Evolutionary conservation across 495 filamentous ascomycete genomes (phyloP).

Genomic region (Neurospora intermedia): DNA sequence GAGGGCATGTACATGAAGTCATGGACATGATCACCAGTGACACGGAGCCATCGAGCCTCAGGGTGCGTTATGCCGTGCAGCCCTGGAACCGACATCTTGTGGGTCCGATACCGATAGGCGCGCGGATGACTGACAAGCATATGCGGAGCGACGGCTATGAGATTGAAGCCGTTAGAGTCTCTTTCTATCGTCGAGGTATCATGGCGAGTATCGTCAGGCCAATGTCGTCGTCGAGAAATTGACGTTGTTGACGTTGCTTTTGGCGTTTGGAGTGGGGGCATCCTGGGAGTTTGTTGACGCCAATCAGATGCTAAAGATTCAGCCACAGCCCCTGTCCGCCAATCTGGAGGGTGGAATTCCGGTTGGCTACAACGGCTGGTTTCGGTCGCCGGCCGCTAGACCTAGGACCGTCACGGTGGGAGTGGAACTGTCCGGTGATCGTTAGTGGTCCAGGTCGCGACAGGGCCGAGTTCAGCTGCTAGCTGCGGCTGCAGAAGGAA

Average conservation of each 20-base stretch:
- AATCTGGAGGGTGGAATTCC: background rate
- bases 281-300: background rate
- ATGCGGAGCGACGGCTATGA: too few relatives aligned
- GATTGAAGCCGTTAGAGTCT: too few relatives aligned
- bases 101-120: background rate
- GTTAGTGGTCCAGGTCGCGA: background rate
- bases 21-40: background rate
- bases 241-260: background rate
- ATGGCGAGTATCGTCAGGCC: background rate
- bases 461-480: too few relatives aligned
- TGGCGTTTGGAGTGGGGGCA: background rate
- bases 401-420: background rate
- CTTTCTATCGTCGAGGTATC: too few relatives aligned
- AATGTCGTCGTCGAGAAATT: background rate
- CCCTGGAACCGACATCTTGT: background rate
- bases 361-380: background rate
- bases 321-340: background rate
- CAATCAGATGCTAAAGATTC: background rate
- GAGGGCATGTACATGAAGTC: background rate
- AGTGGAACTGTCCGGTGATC: background rate
- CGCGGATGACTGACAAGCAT: background rate
- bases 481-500: too few relatives aligned
- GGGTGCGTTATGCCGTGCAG: background rate
- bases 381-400: background rate
- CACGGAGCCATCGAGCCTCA: background rate